Evolutionary conservation across 1,139 yeast species (phyloP), one percentile per base, ranked within the genome.

Genomic region (Zygoascus meyerae): DNA sequence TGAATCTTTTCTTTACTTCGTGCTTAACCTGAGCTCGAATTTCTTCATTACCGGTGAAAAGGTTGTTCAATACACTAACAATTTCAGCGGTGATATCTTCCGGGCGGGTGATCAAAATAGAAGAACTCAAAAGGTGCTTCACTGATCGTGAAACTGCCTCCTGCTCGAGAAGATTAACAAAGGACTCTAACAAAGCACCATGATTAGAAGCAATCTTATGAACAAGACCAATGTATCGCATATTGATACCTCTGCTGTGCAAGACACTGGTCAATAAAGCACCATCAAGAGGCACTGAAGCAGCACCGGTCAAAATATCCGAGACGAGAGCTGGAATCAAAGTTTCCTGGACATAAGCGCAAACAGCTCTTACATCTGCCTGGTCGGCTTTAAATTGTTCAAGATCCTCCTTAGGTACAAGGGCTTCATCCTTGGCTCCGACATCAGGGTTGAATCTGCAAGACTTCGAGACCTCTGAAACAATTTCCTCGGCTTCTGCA

Each of bases 221-320:
- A 2, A 65, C 40, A 2, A 38, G 68, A 52, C 97, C 97, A 59
- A 92, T 73, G 62, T 92, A 90, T 68, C 98, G 83, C 70, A 90
- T 64, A 65, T 87, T 90, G 62, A 92, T 83, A 72, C 98, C 98
- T 46, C 73, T 72, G 57, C 77, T 77, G 66, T 92, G 98, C 66
- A 92, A 68, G 47, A 75, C 65, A 36, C 73, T 71, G 29, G 87
- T 71, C 59, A 92, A 75, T 58, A 89, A 92, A 4, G 68, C 63
- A 52, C 97, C 96, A 61, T 87, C 95, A 52, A 86, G 72, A 41
- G 96, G 95, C 33, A 81, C 74, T 44, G 82, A 73, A 36, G 75
- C 70, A 44, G 72, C 70, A 15, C 78, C 74, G 4, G 62, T 57
- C 35, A 71, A 72, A 45, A 81, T 63, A 34, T 78, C 85, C 10